phyloP scores from a whole-genome alignment of 169 alveolate species.

The Plasmodium billcollinsi region DNA sequence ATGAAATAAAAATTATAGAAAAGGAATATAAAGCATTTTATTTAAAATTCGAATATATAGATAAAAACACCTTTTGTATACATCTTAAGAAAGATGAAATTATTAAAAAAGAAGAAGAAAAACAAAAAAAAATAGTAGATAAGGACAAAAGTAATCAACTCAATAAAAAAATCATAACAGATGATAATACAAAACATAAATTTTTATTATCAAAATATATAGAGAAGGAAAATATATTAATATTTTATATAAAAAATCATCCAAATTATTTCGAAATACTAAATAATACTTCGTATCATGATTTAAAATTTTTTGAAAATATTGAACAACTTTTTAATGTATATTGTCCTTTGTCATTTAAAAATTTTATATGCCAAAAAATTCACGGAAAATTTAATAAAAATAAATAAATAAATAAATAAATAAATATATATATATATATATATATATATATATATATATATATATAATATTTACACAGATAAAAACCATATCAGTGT shows the following conservation, averaged over 20 bases:
- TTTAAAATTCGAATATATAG: slow-evolving; percentile 15
- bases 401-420: not conserved
- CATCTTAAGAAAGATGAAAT: slow-evolving; percentile 28
- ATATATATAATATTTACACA: not conserved
- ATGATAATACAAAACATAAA: not conserved
- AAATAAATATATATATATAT: not conserved
- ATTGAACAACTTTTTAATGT: slow-evolving; percentile 55
- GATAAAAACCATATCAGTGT: too few relatives aligned
- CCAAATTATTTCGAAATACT: slow-evolving; percentile 32
- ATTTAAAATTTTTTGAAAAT: slow-evolving; percentile 23
- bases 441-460: too few relatives aligned
- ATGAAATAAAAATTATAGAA: slow-evolving; percentile 50
- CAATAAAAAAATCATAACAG: too few relatives aligned
- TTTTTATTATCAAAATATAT: not conserved
- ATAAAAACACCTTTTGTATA: slow-evolving; percentile 42
- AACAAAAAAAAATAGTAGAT: too few relatives aligned
- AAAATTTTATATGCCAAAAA: slow-evolving; percentile 20
- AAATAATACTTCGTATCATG: not conserved
- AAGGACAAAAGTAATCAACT: too few relatives aligned
- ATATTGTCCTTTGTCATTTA: slow-evolving; percentile 51
- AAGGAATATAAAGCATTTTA: slow-evolving; percentile 41
- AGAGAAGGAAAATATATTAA: slow-evolving; percentile 3
- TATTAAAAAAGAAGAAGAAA: not conserved
- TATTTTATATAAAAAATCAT: slow-evolving; percentile 21
- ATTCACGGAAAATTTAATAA: slow-evolving; percentile 3